Conservation (phyloP, 1,139 yeast species). For the Blastobotrys capitulatus region DNA sequence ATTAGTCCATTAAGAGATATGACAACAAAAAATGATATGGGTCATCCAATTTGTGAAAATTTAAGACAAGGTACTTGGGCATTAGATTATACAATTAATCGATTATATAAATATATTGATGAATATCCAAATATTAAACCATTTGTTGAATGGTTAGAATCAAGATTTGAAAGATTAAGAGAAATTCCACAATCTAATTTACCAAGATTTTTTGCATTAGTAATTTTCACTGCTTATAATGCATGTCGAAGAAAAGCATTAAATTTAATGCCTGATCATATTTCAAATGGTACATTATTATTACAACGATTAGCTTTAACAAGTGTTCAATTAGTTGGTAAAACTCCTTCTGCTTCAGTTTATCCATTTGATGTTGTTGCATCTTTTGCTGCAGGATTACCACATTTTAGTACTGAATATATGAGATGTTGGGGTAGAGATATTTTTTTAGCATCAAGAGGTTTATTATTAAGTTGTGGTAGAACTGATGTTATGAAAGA, state of each 20-base stretch:
- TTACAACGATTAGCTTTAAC: constrained; percentile 75
- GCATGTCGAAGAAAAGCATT: constrained; percentile 70
- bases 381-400: constrained; percentile 91
- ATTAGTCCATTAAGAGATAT: constrained; percentile 59
- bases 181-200: constrained; percentile 70
- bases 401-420: constrained; percentile 83
- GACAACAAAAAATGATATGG: constrained; percentile 66
- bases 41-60: constrained; percentile 78
- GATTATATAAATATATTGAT: constrained; percentile 53
- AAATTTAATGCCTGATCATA: constrained; percentile 46
- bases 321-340: constrained; percentile 83
- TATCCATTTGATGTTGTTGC: constrained; percentile 57
- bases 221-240: constrained; percentile 74
- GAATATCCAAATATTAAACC: constrained; percentile 43
- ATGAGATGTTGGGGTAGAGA: constrained; percentile 99
- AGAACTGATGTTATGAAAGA: constrained; percentile 71
- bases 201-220: constrained; percentile 82
- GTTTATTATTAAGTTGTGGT: constrained; percentile 71
- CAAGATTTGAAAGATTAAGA: constrained; percentile 60
- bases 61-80: constrained; percentile 88
- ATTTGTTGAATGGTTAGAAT: constrained; percentile 63
- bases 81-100: constrained; percentile 60
- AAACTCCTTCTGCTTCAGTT: constrained; percentile 68
- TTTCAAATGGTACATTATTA: constrained; percentile 62
- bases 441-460: constrained; percentile 82